Evolutionary conservation across 352 stramenopile genomes (phyloP), one percentile per base, ranked within the genome.

Genomic region (Phytophthora kernoviae): DNA sequence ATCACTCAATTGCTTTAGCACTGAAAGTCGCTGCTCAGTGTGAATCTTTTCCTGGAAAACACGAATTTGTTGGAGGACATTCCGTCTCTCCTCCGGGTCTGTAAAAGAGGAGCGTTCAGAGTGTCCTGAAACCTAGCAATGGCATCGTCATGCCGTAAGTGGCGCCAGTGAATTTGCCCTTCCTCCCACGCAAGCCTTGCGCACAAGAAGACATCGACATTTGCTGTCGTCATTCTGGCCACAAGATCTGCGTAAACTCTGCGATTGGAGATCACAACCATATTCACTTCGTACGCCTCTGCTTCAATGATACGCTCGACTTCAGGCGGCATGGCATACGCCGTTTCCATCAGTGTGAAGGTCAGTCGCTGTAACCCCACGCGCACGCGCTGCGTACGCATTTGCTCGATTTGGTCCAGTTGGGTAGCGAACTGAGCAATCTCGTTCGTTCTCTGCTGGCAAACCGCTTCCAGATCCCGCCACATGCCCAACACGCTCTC

Each of bases 211-310:
- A 85, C 66, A 37, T 93, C 76, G 0, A 94, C 81, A 54, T 96
- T 84, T 2, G 68, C 73, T 0, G 77, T 89, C 27, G 74, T 69
- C 55, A 96, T 75, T 26, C 74, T 79, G 2, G 79, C 83, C 22
- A 91, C 68, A 12, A 94, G 58, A 54, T 93, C 77, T 5, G 84
- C 80, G 48, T 96, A 93, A 36, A 82, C 67, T 41, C 74, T 73
- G 8, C 84, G 71, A 49, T 97, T 97, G 7, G 73, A 81, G 40
- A 93, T 93, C 26, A 97, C 73, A 10, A 96, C 87, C 0, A 72
- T 70, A 53, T 97, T 96, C 0, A 94, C 45, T 51, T 96, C 87
- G 34, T 87, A 75, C 12, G 80, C 79, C 58, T 94, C 83, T 18
- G 51, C 60, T 60, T 93, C 85, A 26, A 94, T 81, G 49, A 92